Conservation (phyloP, 1,284 basidiomycete species). For the Apiotrichum gamsii region DNA sequence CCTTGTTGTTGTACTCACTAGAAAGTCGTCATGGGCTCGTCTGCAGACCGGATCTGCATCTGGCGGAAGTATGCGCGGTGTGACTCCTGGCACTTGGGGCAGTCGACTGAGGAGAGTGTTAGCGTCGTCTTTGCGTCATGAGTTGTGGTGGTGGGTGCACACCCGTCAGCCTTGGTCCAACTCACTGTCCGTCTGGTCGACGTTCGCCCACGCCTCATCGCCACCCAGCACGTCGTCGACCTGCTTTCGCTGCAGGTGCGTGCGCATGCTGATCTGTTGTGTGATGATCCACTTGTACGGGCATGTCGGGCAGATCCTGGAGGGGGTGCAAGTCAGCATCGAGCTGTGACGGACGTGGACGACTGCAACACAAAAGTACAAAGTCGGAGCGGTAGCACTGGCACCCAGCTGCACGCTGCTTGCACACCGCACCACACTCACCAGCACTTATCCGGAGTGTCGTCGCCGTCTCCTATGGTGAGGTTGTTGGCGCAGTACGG, state of each 20-base stretch:
- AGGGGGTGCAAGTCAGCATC: too few species aligned
- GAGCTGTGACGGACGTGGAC: too few species aligned
- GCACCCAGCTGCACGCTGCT: too few species aligned
- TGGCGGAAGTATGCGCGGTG: slow-evolving; percentile 85
- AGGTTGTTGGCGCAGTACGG: slow-evolving; percentile 91
- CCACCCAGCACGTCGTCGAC: slow-evolving; percentile 92
- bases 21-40: slow-evolving; percentile 97
- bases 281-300: slow-evolving; percentile 88
- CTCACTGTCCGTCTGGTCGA: slow-evolving; percentile 76
- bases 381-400: too few species aligned
- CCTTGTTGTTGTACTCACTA: slow-evolving; percentile 50
- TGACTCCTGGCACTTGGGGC: slow-evolving; percentile 83
- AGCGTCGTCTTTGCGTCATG: too few species aligned
- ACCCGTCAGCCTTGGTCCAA: too few species aligned
- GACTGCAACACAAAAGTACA: too few species aligned
- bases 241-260: slow-evolving; percentile 74
- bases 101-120: slow-evolving; percentile 50
- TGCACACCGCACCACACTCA: slow-evolving; percentile 26
- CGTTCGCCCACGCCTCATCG: slow-evolving; percentile 90
- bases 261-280: slow-evolving; percentile 72
- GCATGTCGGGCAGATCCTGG: slow-evolving; percentile 91
- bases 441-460: slow-evolving; percentile 43
- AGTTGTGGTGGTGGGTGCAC: too few species aligned
- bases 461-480: slow-evolving; percentile 55
- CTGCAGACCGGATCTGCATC: slow-evolving; percentile 90